phyloP scores from a whole-genome alignment of 352 stramenopile species.

The Phytophthora hybrid region DNA sequence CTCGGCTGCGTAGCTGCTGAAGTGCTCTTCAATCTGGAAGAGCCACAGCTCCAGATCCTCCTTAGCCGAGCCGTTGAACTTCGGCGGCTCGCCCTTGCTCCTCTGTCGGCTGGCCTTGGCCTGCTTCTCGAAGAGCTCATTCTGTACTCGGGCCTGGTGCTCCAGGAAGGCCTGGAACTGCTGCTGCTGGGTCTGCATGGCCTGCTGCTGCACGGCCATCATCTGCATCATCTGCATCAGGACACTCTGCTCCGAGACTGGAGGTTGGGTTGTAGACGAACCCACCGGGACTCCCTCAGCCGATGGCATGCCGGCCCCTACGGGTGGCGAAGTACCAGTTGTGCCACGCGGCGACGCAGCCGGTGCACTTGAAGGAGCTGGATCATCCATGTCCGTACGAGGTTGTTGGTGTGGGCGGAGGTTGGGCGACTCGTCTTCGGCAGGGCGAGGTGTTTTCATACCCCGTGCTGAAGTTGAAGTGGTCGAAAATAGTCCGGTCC shows the following conservation, averaged over 20 bases:
- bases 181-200: constrained; percentile 14
- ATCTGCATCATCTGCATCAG: constrained; percentile 19
- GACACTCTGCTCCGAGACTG: constrained; percentile 1
- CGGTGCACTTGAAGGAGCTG: neutral
- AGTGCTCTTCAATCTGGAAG: constrained; percentile 27
- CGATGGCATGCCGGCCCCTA: neutral
- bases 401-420: neutral
- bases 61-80: constrained; percentile 20
- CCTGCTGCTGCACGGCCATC: constrained; percentile 8
- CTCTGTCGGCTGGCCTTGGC: constrained; percentile 10
- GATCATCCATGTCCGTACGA: neutral
- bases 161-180: constrained; percentile 13
- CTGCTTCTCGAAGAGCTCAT: constrained; percentile 12
- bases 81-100: constrained; percentile 19
- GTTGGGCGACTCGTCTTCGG: too few species aligned
- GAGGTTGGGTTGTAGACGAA: neutral
- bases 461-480: neutral
- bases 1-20: constrained; percentile 17
- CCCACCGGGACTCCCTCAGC: neutral
- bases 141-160: constrained; percentile 12
- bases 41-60: constrained; percentile 25
- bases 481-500: neutral
- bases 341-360: too few species aligned
- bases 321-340: neutral
- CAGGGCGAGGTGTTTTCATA: neutral